Percentiles rank a stretch among this genome's conserved stretches.
Evolutionary conservation across 2,329 filamentous ascomycete genomes (phyloP).

Genomic region (Arthrobotrys sinensis): DNA sequence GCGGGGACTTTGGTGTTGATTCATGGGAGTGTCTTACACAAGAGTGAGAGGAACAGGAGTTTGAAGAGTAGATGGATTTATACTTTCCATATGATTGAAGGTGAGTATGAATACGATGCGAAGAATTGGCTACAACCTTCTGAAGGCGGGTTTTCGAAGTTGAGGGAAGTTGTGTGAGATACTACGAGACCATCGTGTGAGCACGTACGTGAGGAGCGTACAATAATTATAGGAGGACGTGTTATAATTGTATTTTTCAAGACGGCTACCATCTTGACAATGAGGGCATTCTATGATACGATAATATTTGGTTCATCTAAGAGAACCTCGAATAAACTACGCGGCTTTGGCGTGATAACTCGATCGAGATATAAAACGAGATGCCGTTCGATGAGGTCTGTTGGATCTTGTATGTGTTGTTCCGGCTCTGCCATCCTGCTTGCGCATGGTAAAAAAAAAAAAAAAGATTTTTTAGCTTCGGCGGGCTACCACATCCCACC

Average conservation of each 20-base stretch:
- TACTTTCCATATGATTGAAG: constrained; percentile 97
- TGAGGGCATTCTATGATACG: background rate
- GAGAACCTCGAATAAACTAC: background rate
- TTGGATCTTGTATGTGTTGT: constrained; percentile 47
- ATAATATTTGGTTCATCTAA: background rate
- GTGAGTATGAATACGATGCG: constrained; percentile 81
- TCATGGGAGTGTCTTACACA: constrained; percentile 94
- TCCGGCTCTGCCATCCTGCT: background rate
- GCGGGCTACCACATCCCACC: constrained; percentile 38
- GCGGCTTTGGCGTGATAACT: background rate
- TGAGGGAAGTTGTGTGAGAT: constrained; percentile 68
- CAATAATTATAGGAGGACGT: background rate
- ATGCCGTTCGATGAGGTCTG: background rate
- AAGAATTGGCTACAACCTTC: constrained; percentile 95
- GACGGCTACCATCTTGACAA: background rate
- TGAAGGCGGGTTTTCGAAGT: constrained; percentile 80
- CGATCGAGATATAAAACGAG: background rate
- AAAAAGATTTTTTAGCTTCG: constrained; percentile 52
- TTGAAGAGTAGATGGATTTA: constrained; percentile 80
- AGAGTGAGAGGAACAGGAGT: constrained; percentile 93
- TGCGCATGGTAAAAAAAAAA: constrained; percentile 33
- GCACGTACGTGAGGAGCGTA: constrained; percentile 1
- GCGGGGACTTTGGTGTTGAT: constrained; percentile 92
- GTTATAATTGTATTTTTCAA: background rate
- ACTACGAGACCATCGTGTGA: too few relatives aligned